Evolutionary conservation across 768 basidiomycete genomes (phyloP), one percentile per base, ranked within the genome.

Genomic region (Crepidotus variabilis): DNA sequence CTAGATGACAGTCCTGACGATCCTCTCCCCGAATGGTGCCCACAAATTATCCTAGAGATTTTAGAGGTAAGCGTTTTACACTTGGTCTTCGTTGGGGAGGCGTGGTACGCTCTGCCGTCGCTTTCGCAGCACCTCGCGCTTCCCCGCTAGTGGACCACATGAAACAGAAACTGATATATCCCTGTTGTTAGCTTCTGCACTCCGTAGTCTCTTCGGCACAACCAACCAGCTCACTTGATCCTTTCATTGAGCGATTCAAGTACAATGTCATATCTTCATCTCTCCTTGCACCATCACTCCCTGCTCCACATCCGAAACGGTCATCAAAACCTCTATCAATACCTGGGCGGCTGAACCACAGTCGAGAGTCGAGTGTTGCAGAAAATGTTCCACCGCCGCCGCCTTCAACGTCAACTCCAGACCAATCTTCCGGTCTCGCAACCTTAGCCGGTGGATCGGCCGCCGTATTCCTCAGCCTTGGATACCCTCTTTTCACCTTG

Each of bases 211-310:
- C 75, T 5, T 65, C 71, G 43, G 50, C 72, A 9, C 65, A 72
- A 33, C 60, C 68, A 8, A 63, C 76, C 22, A 69, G 60, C 56
- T 67, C 73, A 6, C 67, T 76, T 2, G 79, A 71, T 59, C 76
- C 79, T 18, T 88, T 90, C 62, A 81, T 83, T 8, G 90, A 92
- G 70, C 86, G 81, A 43, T 91, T 92, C 81, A 91, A 91, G 67
- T 92, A 91, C 77, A 83, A 82, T 57, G 81, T 92, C 2, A 90
- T 92, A 57, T 90, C 90, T 2, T 91, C 90, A 2, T 84, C 88
- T 7, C 75, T 92, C 8, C 77, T 92, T n/a, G 82, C 87, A 2
- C 68, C 82, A 2, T 73, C 82, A 52, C 74, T 85, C 55, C 64
- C 84, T 39, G 61, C 79, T 28, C 70, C 79, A 60, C 61, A 68